phyloP scores from a whole-genome alignment of 257 asterid species.

The Verbascum thapsus region DNA sequence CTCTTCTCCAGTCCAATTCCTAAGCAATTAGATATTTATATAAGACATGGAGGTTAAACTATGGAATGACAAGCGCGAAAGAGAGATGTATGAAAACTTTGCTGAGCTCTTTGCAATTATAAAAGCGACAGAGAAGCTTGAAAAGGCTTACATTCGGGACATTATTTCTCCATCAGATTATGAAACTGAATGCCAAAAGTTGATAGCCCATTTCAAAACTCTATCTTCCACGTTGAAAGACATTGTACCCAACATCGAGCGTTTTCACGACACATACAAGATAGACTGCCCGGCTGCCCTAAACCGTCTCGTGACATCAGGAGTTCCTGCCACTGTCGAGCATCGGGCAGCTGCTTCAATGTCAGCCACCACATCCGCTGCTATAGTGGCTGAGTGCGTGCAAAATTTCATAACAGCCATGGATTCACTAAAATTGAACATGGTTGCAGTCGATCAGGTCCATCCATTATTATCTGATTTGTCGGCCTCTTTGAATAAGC shows the following conservation, averaged over 20 bases:
- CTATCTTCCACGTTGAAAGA: constrained; percentile 76
- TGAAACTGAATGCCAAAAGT: constrained; percentile 76
- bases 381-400: constrained; percentile 89
- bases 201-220: constrained; percentile 83
- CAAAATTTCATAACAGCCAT: constrained; percentile 90
- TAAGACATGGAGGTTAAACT: constrained; percentile 95
- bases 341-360: constrained; percentile 69
- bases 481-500: constrained; percentile 77
- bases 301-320: constrained; percentile 73
- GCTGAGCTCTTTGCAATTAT: constrained; percentile 89
- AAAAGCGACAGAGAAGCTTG: constrained; percentile 92
- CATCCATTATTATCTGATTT: constrained; percentile 82
- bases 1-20: constrained; percentile 77
- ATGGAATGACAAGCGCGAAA: constrained; percentile 97
- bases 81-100: constrained; percentile 92
- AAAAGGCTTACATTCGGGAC: constrained; percentile 86
- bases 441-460: constrained; percentile 96
- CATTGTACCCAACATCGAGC: constrained; percentile 76
- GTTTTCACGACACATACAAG: constrained; percentile 81
- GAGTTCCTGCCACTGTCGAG: constrained; percentile 97
- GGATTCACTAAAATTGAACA: constrained; percentile 86
- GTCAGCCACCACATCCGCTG: constrained; percentile 63
- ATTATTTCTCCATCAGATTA: constrained; percentile 64
- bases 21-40: constrained; percentile 3
- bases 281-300: constrained; percentile 87